Conservation (phyloP, 345 rosid species). For the Lepidium aucheri region DNA sequence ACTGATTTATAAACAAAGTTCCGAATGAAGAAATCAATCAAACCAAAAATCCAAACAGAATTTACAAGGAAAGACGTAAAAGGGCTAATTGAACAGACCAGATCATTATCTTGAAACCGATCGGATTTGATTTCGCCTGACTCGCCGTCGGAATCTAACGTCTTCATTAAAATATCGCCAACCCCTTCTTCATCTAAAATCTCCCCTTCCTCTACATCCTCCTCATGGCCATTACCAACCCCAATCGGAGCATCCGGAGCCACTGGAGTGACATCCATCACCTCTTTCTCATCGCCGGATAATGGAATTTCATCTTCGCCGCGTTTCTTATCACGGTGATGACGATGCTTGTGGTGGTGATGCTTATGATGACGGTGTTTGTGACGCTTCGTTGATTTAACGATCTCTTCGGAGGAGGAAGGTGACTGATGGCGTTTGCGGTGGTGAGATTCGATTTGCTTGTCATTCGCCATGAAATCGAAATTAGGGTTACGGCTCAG, state of each 20-base stretch:
- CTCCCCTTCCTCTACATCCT: slow-evolving; percentile 97
- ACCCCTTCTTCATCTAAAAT: slow-evolving; percentile 64
- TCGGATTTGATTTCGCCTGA: slow-evolving; percentile 28
- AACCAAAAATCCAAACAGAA: slow-evolving; percentile 25
- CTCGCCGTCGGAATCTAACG: slow-evolving; percentile 25
- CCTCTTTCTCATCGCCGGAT: slow-evolving; percentile 23
- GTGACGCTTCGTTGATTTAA: slow-evolving; percentile 63
- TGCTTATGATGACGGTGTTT: slow-evolving; percentile 68
- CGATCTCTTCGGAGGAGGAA: slow-evolving; percentile 38
- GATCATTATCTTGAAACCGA: slow-evolving; percentile 32
- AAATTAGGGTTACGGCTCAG: slow-evolving; percentile 36
- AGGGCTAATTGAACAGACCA: slow-evolving; percentile 62
- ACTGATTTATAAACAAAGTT: slow-evolving; percentile 17
- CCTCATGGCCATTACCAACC: slow-evolving; percentile 29
- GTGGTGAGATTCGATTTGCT: slow-evolving; percentile 41
- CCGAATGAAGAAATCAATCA: background rate
- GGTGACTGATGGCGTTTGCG: slow-evolving; percentile 64
- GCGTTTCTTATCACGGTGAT: slow-evolving; percentile 56
- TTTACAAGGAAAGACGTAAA: background rate
- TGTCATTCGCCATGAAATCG: slow-evolving; percentile 44
- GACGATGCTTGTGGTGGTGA: slow-evolving; percentile 39
- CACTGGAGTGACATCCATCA: slow-evolving; percentile 9
- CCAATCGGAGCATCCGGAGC: slow-evolving; percentile 21
- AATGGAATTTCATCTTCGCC: slow-evolving; percentile 37
- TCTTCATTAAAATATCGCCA: slow-evolving; percentile 1